Percentiles rank a stretch among this genome's conserved stretches.
Conservation (phyloP, 2,329 filamentous ascomycete genomes). For the Scedosporium minutisporum region DNA sequence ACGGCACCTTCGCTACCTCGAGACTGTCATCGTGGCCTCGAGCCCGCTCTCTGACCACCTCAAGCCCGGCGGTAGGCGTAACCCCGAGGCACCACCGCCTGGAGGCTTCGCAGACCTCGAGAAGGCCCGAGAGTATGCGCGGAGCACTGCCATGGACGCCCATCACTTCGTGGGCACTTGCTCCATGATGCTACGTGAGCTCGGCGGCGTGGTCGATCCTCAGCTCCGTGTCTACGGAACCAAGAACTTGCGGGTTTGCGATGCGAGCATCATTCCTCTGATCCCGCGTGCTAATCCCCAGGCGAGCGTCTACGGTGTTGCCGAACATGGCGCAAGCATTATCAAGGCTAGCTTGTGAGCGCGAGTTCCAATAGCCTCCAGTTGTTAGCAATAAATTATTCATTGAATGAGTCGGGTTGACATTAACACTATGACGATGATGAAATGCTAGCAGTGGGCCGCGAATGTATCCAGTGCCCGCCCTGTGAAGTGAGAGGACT, state of each 20-base stretch:
- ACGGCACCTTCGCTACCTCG: conserved; percentile 32
- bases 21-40: conserved; percentile 22
- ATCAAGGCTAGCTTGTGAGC: not conserved
- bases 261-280: conserved; percentile 12
- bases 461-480: too few relatives aligned
- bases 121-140: not conserved
- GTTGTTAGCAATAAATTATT: too few relatives aligned
- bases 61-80: conserved; percentile 19
- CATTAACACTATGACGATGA: too few relatives aligned
- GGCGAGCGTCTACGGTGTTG: conserved; percentile 12
- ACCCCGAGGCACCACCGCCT: too few relatives aligned
- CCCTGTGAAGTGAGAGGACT: too few relatives aligned
- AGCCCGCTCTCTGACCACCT: conserved; percentile 31
- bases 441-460: too few relatives aligned
- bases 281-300: conserved; percentile 10
- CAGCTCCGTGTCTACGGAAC: conserved; percentile 9
- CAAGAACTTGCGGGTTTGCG: conserved; percentile 10
- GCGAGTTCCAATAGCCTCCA: too few relatives aligned
- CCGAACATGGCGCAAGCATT: conserved; percentile 6
- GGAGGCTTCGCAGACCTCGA: not conserved
- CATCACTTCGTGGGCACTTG: conserved; percentile 8
- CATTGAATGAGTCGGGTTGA: too few relatives aligned
- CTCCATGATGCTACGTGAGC: conserved; percentile 8
- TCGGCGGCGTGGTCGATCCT: conserved; percentile 11
- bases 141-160: not conserved